These are phyloP conservation scores for Sherardia arvensis DNA, from an alignment of 257 asterid species.

Conservation along the genomic window DNA sequence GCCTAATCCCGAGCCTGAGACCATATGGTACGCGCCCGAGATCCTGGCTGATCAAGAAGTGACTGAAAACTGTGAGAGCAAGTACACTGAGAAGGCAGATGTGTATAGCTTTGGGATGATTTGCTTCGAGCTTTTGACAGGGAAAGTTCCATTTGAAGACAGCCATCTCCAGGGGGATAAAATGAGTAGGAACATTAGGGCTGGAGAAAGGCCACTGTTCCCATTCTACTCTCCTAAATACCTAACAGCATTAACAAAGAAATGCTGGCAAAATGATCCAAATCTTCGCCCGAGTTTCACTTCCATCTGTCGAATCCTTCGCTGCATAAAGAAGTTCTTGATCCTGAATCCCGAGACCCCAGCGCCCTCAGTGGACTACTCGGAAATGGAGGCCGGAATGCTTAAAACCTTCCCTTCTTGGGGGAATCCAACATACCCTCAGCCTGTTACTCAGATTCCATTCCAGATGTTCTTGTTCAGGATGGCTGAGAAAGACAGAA, in stretches of 20 bases:
- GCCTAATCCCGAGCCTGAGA: constrained; percentile 18
- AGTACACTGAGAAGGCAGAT: constrained; percentile 56
- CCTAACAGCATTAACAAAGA: constrained; percentile 33
- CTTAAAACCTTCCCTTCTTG: constrained; percentile 18
- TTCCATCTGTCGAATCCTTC: constrained; percentile 57
- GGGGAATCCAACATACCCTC: constrained; percentile 11
- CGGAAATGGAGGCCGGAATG: constrained; percentile 28
- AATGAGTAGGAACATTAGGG: constrained; percentile 70
- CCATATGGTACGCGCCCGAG: constrained; percentile 85
- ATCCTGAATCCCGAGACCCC: constrained; percentile 44
- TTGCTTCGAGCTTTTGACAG: constrained; percentile 72
- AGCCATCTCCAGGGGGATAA: constrained; percentile 81
- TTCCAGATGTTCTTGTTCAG: constrained; percentile 66
- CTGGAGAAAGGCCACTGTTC: constrained; percentile 88
- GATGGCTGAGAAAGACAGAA: constrained; percentile 59
- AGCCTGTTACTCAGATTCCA: constrained; percentile 45
- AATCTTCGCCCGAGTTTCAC: constrained; percentile 33
- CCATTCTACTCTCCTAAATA: constrained; percentile 68
- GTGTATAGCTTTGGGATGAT: constrained; percentile 89
- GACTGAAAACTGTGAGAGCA: constrained; percentile 15
- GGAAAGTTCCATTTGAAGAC: constrained; percentile 88
- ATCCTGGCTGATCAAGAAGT: constrained; percentile 54
- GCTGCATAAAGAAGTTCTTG: constrained; percentile 41
- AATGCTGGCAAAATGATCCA: constrained; percentile 39
- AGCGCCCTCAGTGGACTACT: constrained; percentile 36